phyloP scores from a whole-genome alignment of 768 basidiomycete species.

The Boletus reticulatus region DNA sequence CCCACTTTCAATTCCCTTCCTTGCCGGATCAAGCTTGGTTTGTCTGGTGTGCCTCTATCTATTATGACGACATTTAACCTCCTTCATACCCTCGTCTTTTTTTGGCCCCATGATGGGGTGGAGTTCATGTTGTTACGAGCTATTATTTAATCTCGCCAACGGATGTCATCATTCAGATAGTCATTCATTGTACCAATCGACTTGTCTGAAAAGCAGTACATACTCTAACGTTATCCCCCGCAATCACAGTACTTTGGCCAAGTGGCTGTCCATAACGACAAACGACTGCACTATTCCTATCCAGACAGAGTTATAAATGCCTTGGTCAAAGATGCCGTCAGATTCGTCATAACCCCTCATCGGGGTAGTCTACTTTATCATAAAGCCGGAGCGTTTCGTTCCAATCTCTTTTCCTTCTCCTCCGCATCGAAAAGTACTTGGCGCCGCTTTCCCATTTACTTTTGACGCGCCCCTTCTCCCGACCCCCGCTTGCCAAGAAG shows the following conservation, averaged over 20 bases:
- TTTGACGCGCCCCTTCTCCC: slow-evolving; percentile 68
- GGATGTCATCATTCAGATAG: too few species aligned
- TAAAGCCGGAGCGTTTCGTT: slow-evolving; percentile 82
- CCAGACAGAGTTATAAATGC: not conserved
- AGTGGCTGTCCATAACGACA: too few species aligned
- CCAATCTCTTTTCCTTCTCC: slow-evolving; percentile 86
- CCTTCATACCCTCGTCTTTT: slow-evolving; percentile 7
- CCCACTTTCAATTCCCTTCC: not conserved
- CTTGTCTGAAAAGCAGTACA: too few species aligned
- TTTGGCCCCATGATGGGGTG: not conserved
- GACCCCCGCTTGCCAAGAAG: slow-evolving; percentile 56
- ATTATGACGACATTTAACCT: not conserved
- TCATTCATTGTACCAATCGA: not conserved
- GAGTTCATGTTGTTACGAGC: too few species aligned
- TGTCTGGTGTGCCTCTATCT: not conserved
- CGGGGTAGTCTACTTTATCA: slow-evolving; percentile 80
- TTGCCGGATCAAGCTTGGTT: not conserved
- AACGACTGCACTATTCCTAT: too few species aligned
- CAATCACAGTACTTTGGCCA: too few species aligned
- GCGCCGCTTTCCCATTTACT: slow-evolving; percentile 65
- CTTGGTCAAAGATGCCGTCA: not conserved
- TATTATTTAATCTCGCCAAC: too few species aligned
- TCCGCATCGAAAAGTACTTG: slow-evolving; percentile 75
- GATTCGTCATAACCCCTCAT: slow-evolving; percentile 36
- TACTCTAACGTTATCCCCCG: too few species aligned